Conservation (phyloP, 306 rosid genomes). For the Vigna trinervia region DNA sequence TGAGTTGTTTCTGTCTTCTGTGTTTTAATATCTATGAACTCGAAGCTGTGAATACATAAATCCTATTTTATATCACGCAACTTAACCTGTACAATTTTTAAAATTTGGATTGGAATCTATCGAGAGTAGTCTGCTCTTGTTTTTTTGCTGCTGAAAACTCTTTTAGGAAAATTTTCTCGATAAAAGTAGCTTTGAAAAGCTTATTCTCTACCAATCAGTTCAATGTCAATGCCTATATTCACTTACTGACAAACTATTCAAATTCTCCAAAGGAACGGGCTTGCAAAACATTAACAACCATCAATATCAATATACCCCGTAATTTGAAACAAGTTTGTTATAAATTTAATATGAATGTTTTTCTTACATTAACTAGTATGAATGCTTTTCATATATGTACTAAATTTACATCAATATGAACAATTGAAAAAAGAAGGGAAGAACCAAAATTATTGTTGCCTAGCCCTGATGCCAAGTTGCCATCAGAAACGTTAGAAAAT, state of each 20-base stretch:
- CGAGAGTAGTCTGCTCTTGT: not conserved
- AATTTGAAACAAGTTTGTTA: conserved; percentile 20
- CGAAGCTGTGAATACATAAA: not conserved
- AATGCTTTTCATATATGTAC: conserved; percentile 22
- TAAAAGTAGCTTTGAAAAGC: not conserved
- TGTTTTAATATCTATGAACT: not conserved
- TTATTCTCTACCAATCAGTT: not conserved
- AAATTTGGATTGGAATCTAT: not conserved
- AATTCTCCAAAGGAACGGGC: not conserved
- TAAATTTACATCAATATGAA: conserved; percentile 40
- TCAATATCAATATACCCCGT: conserved; percentile 7
- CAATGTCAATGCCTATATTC: not conserved
- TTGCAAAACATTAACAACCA: not conserved
- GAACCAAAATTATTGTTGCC: conserved; percentile 41
- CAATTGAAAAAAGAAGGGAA: not conserved
- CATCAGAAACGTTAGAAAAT: conserved; percentile 36
- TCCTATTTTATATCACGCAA: not conserved
- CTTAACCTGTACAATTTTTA: not conserved
- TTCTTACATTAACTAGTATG: conserved; percentile 1
- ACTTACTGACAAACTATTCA: not conserved
- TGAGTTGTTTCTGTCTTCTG: conserved; percentile 12
- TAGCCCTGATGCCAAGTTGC: conserved; percentile 41
- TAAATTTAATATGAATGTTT: conserved; percentile 35
- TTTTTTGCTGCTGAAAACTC: not conserved
- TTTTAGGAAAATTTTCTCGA: not conserved